Evolutionary conservation across 2,329 filamentous ascomycete species (phyloP), one percentile per base, ranked within the genome.

Genomic region (Clarireedia monteithiana): DNA sequence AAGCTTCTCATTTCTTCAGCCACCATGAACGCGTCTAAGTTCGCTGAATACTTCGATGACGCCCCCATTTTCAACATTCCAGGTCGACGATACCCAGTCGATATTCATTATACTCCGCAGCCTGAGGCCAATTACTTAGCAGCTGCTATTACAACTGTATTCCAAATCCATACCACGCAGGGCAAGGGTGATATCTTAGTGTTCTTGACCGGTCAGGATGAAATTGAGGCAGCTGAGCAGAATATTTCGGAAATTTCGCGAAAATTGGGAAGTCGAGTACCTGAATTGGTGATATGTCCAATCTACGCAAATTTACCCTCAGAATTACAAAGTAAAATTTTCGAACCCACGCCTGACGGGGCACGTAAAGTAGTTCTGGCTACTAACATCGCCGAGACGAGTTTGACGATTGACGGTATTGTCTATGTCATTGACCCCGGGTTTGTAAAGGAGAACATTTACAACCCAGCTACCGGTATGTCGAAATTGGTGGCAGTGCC

Each of bases 341-440:
- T 99, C 66, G 90, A 96, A 65, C 91, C 91, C 0, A 95, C 92
- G 0, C 92, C 94, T 0, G 82, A 86, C 0, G 86, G 86, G 17
- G 86, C 88, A 0, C 82, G 94, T 27, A 99, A 97, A 69, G 90
- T 97, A 0, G 90, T 99, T 0, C 74, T 97, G 39, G 91, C 92
- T 0, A 97, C 94, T 2, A 99, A 99, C 68, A 97, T 99, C 70
- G 94, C 94, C 2, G 94, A 99, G 71, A 99, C 94, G 0, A 91
- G 85, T 75, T 74, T 99, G 67, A 99, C 94, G 0, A 96, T 99
- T 57, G 91, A 97, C 68, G 92, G 91, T 15, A 95, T 97, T 58
- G 88, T 92, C 7, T 96, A 95, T 69, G 94, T 97, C 38, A 95
- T 97, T 58, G 94, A 99, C 64, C 89, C 89, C 0, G 94, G 94